Conservation (phyloP, 2,329 filamentous ascomycete species). For the Neopestalotiopsis sp. region DNA sequence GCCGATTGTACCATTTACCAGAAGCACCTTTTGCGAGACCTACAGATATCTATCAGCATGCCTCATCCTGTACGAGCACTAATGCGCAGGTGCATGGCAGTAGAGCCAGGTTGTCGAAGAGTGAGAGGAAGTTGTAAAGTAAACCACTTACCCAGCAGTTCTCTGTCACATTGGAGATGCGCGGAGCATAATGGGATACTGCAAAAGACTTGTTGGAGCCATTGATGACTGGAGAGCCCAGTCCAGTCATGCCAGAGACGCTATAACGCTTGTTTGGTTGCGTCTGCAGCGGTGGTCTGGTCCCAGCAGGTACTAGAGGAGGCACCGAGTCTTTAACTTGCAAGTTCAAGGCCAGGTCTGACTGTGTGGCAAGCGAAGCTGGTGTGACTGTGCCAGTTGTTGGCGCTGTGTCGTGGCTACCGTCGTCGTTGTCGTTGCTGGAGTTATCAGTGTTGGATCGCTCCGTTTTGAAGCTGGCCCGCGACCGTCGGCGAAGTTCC, state of each 20-base stretch:
- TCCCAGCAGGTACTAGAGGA: constrained; percentile 33
- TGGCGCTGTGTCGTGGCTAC: constrained; percentile 62
- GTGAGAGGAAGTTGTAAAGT: not conserved
- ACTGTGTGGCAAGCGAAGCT: constrained; percentile 71
- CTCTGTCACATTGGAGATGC: constrained; percentile 78
- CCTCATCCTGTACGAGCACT: not conserved
- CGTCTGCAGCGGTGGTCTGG: constrained; percentile 44
- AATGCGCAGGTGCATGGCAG: too few relatives aligned
- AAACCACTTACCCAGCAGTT: constrained; percentile 76
- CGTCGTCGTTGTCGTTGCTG: constrained; percentile 57
- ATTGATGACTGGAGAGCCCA: constrained; percentile 59
- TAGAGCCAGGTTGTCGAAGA: too few relatives aligned
- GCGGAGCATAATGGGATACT: constrained; percentile 80
- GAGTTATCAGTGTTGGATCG: constrained; percentile 63
- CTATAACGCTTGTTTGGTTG: constrained; percentile 63
- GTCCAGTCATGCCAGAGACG: constrained; percentile 66
- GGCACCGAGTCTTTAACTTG: constrained; percentile 55
- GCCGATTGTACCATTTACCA: constrained; percentile 81
- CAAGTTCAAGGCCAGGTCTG: constrained; percentile 69
- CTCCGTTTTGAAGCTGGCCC: constrained; percentile 72
- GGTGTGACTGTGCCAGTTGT: constrained; percentile 76
- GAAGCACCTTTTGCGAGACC: constrained; percentile 90
- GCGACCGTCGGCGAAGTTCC: constrained; percentile 77
- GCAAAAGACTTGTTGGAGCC: constrained; percentile 60
- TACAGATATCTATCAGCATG: constrained; percentile 39